These are phyloP conservation scores for Luffa acutangula DNA, from an alignment of 306 rosid species.

Conservation along the genomic window DNA sequence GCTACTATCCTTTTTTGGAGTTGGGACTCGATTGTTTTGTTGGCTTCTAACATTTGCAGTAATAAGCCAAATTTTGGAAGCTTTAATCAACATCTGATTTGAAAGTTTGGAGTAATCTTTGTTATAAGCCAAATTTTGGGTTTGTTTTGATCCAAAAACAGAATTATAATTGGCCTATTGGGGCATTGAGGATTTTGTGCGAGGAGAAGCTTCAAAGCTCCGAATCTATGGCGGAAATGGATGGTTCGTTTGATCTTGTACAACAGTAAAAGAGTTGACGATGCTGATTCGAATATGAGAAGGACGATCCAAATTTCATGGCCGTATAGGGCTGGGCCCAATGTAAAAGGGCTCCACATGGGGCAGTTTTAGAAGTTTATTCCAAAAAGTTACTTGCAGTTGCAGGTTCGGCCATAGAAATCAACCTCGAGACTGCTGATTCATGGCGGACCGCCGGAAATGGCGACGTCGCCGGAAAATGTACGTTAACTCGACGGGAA, in stretches of 20 bases:
- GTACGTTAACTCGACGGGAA: neutral
- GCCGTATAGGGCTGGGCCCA: neutral
- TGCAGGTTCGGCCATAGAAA: neutral
- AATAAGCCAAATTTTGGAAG: neutral
- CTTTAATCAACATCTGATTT: neutral
- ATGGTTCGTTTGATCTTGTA: neutral
- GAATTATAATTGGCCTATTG: neutral
- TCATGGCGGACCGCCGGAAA: neutral
- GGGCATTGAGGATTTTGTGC: neutral
- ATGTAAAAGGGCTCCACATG: neutral
- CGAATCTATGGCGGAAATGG: constrained; percentile 2
- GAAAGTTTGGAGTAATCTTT: constrained; percentile 1
- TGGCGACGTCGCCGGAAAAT: neutral
- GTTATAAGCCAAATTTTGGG: neutral
- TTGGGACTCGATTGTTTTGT: neutral
- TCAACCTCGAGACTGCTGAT: constrained; percentile 6
- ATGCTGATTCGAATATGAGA: neutral
- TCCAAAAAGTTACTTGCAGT: neutral
- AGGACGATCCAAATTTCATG: neutral
- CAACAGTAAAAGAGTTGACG: neutral
- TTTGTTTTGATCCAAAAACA: neutral
- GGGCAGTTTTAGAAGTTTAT: neutral
- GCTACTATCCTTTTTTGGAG: neutral
- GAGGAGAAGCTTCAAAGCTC: neutral
- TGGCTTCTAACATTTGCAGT: neutral